Evolutionary conservation across 768 basidiomycete species (phyloP), one percentile per base, ranked within the genome.

Genomic region (Podaxis carcinomalis): DNA sequence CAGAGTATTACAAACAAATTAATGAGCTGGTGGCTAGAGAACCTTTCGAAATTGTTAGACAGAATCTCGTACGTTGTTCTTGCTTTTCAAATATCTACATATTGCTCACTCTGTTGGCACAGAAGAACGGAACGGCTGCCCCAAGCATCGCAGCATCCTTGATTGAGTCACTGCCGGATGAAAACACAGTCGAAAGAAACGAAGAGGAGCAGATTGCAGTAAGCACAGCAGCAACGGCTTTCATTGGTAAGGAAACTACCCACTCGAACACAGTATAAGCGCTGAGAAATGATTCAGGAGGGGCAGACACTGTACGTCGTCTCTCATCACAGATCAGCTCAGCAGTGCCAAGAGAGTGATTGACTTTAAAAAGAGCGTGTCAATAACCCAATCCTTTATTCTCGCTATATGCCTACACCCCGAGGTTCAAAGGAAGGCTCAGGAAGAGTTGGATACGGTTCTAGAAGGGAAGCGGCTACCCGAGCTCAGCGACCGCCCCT

Each of bases 221-320:
- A n/a, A 63, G 68, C 49, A 65, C 64, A 11, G 64, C 71, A 23
- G 68, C 66, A 2, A 28, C 67, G n/a, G 63, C 66, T 6, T 69
- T 68, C 60, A 63, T 68, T 16, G 70, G 70, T 69, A 56, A 23
- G 62, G 62, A 32, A 32, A 13, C 47, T 5, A 23, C 27, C 50
- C 42, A 16, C 42, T 3, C 42, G 19, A n/a, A 6, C 16, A 10
- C 1, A 44, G 16, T 19, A 6, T 14, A 44, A 19, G 4, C 6
- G 5, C 42, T 44, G 42, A 44, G 42, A 44, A 44, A 44, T 16
- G 16, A n/a, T n/a, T 19, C n/a, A 44, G 42, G 42, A 5, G 42
- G 42, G 7, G n/a, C 42, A 7, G 42, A 44, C n/a, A 44, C 42
- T 44, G 42, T 44, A 44, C 6, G 42, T 44, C 6, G 4, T 5